These are phyloP conservation scores for Rhododendron kiyosumense DNA, from an alignment of 148 eudicot genomes.

Conservation along the genomic window DNA sequence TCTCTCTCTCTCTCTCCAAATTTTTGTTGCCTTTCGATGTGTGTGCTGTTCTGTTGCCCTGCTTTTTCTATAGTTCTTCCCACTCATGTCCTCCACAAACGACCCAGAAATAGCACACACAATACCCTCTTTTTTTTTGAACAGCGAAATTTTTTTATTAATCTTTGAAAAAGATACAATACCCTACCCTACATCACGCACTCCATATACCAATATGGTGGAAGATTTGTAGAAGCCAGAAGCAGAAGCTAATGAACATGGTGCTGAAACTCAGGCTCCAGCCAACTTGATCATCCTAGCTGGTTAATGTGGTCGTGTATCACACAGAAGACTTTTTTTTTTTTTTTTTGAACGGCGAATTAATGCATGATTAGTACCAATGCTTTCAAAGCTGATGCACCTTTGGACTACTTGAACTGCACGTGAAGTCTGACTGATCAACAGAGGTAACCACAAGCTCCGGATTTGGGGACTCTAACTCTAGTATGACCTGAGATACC, in stretches of 20 bases:
- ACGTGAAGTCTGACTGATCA: conserved; percentile 49
- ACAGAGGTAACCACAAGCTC: conserved; percentile 59
- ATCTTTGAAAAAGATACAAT: too few relatives aligned
- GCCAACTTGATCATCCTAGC: neutral
- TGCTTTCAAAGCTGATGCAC: conserved; percentile 26
- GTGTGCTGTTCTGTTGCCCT: neutral
- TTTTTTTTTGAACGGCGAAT: too few relatives aligned
- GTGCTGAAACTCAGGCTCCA: conserved; percentile 4
- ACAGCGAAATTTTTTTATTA: too few relatives aligned
- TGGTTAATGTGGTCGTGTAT: neutral
- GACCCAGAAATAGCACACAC: neutral
- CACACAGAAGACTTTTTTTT: neutral
- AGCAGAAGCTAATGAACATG: neutral
- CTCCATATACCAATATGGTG: neutral
- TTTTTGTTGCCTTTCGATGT: neutral
- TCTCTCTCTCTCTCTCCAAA: neutral
- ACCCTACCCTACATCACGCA: neutral
- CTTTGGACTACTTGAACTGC: conserved; percentile 36
- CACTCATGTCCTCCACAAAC: neutral
- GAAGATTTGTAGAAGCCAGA: neutral
- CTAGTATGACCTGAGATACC: conserved; percentile 56
- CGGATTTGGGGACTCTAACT: conserved; percentile 54
- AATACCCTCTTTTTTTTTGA: neutral
- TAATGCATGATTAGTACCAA: neutral
- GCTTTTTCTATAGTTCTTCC: neutral